Conservation (phyloP, 495 filamentous ascomycete species). For the Astrothelium subdiscretum region DNA sequence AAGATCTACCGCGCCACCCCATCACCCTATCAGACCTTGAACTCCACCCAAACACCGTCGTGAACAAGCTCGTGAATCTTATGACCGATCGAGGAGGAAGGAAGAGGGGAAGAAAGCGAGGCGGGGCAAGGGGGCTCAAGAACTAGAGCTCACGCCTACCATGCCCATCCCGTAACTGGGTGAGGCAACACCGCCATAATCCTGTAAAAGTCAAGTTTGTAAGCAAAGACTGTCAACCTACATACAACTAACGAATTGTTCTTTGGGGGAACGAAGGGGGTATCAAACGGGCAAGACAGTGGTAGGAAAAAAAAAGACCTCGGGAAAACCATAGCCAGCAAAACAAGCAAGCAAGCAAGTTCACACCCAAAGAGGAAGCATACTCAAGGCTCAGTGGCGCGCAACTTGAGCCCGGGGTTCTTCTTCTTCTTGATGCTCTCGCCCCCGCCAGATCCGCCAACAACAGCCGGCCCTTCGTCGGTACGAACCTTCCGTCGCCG, state of each 20-base stretch:
- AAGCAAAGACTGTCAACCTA: neutral
- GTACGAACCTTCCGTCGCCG: conserved; percentile 27
- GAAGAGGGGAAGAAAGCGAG: neutral
- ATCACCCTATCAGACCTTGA: neutral
- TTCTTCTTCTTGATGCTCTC: neutral
- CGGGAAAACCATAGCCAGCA: neutral
- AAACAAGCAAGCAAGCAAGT: neutral
- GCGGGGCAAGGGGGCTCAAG: no score
- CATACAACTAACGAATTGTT: neutral
- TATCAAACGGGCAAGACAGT: neutral
- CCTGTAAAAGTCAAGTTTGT: neutral
- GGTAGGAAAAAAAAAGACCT: neutral
- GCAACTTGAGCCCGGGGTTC: neutral
- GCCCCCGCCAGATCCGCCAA: neutral
- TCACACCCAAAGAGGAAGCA: neutral
- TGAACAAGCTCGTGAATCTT: neutral
- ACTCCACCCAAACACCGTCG: neutral
- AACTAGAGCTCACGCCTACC: neutral
- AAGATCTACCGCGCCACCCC: neutral
- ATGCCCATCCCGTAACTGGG: neutral
- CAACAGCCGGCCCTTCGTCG: neutral
- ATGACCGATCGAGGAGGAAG: neutral
- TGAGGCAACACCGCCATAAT: neutral
- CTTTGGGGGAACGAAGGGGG: no score
- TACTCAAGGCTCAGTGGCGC: neutral